These are phyloP conservation scores for Rhodotorula diobovata DNA, from an alignment of 768 basidiomycete species.

Conservation along the genomic window DNA sequence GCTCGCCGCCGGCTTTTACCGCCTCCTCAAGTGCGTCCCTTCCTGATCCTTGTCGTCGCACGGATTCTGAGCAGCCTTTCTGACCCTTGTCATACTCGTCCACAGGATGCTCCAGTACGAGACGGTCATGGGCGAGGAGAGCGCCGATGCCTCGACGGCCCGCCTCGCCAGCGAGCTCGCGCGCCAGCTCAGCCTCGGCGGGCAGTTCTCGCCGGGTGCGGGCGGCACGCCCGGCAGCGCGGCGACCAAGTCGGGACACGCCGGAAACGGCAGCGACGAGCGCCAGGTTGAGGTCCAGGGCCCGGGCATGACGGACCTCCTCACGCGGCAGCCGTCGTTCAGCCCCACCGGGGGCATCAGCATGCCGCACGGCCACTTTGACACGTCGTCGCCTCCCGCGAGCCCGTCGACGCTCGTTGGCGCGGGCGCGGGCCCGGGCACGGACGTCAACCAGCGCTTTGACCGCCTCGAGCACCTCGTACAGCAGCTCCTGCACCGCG, in stretches of 20 bases:
- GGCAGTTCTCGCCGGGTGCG: background rate
- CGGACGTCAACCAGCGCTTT: background rate
- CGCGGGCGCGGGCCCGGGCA: background rate
- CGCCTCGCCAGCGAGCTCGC: background rate
- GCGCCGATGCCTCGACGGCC: background rate
- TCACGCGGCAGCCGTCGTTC: slow-evolving; percentile 1
- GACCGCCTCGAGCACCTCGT: slow-evolving; percentile 3
- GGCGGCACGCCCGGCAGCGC: background rate
- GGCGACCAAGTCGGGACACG: too few species aligned
- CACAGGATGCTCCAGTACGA: slow-evolving; percentile 24
- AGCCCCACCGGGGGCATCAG: background rate
- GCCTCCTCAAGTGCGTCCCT: slow-evolving; percentile 18
- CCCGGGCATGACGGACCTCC: slow-evolving; percentile 4
- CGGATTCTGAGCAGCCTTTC: too few species aligned
- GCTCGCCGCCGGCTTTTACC: slow-evolving; percentile 30
- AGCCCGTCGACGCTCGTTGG: background rate
- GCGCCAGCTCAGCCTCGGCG: background rate
- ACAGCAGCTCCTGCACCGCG: background rate
- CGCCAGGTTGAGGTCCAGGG: slow-evolving; percentile 1
- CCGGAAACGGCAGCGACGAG: background rate
- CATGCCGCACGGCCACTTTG: background rate
- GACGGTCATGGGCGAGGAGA: slow-evolving; percentile 26
- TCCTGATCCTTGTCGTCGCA: too few species aligned
- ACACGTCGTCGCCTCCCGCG: background rate
- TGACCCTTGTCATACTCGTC: background rate